These are phyloP conservation scores for Aspergillus asperescens DNA, from an alignment of 495 filamentous ascomycete species.

Conservation along the genomic window DNA sequence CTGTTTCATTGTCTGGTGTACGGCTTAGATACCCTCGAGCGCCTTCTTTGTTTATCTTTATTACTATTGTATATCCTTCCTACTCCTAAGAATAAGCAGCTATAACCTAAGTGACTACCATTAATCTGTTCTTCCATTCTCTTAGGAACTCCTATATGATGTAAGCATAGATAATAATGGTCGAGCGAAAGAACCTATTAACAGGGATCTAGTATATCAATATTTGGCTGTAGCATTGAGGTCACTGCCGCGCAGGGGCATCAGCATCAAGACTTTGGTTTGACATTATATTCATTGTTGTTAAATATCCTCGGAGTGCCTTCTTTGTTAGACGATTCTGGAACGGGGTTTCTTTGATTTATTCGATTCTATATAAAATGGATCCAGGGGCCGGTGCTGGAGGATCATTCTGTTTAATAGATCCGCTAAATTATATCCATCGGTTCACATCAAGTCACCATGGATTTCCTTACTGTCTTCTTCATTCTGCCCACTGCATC, in stretches of 20 bases:
- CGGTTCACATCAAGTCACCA: conserved; percentile 33
- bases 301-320: neutral
- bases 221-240: neutral
- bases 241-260: neutral
- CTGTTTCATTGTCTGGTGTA: conserved; percentile 17
- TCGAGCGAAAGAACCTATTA: neutral
- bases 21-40: conserved; percentile 21
- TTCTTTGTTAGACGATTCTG: neutral
- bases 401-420: no score
- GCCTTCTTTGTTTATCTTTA: conserved; percentile 17
- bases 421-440: conserved; percentile 28
- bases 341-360: neutral
- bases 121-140: neutral
- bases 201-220: neutral
- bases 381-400: no score
- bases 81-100: conserved; percentile 5
- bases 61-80: conserved; percentile 7
- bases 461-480: conserved; percentile 58
- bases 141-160: neutral
- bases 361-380: neutral
- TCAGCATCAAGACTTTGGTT: neutral
- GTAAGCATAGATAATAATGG: no score
- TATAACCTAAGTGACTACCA: neutral
- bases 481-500: conserved; percentile 52
- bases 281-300: neutral